These are phyloP conservation scores for Xylariaceae sp. DNA, from an alignment of 2,329 filamentous ascomycete genomes.

Conservation along the genomic window DNA sequence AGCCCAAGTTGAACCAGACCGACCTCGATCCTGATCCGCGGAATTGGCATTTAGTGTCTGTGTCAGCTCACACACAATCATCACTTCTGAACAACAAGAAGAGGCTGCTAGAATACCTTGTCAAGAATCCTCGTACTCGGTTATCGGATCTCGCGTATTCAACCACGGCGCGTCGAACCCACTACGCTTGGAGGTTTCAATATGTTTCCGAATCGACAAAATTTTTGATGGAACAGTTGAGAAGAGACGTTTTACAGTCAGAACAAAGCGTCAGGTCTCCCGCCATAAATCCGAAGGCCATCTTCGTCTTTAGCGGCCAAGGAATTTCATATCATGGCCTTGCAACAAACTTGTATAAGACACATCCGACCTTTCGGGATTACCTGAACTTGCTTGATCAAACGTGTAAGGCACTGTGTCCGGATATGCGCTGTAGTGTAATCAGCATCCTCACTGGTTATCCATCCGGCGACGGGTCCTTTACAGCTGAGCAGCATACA, in stretches of 20 bases:
- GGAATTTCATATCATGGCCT: slow-evolving; percentile 15
- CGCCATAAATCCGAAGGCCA: background rate
- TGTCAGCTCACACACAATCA: slow-evolving; percentile 41
- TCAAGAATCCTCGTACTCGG: slow-evolving; percentile 34
- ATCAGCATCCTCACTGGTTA: slow-evolving; percentile 34
- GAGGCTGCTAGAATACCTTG: slow-evolving; percentile 39
- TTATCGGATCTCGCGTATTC: slow-evolving; percentile 49
- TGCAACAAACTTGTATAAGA: slow-evolving; percentile 15
- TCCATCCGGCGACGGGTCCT: slow-evolving; percentile 11
- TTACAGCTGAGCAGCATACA: slow-evolving; percentile 31
- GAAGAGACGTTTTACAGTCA: background rate
- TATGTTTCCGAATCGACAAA: slow-evolving; percentile 9
- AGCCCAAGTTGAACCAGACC: slow-evolving; percentile 23
- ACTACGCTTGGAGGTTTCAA: slow-evolving; percentile 19
- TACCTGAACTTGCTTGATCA: slow-evolving; percentile 1
- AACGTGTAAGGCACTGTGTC: slow-evolving; percentile 3
- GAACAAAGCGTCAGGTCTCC: background rate
- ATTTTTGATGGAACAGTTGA: slow-evolving; percentile 10
- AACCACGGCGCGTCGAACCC: slow-evolving; percentile 44
- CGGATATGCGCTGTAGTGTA: slow-evolving; percentile 32
- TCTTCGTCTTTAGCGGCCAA: slow-evolving; percentile 25
- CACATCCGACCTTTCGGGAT: slow-evolving; percentile 19
- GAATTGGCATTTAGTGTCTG: slow-evolving; percentile 37
- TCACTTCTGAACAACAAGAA: slow-evolving; percentile 37
- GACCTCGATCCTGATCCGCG: slow-evolving; percentile 35